Base-by-base conservation (phyloP, 371 early-diverging fungal species). In the Lichtheimia corymbifera region DNA sequence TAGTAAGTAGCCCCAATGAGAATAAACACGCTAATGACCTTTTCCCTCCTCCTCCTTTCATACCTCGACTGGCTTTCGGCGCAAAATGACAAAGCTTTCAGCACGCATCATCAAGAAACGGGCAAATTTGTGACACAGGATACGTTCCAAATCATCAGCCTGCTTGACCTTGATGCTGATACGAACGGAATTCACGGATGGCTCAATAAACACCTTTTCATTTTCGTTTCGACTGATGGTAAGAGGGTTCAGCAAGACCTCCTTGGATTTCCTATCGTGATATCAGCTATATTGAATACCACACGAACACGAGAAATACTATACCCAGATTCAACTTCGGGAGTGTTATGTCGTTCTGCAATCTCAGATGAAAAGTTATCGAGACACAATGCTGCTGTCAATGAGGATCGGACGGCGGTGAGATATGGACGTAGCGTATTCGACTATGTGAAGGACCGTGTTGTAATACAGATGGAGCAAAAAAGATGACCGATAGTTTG, bases 321-420 rank as follows among this genome's bases (percentile, higher is more conserved):
- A 9, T 84, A 93, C 95, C 89, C 82, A 15, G 94, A 95, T 73
- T 98, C 98, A 24, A 98, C 88, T 80, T 98, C 98, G 54, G 98
- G 97, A 74, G 94, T 93, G 72, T 97, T 97, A 85, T 98, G 98
- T 68, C 97, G 85, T 74, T 98, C 98, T 15, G 95, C 97, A 6
- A 95, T 91, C 73, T 97, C 96, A 44, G 97, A 97, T 24, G 95
- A 85, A 79, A 98, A 98, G 87, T 97, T 97, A 70, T 96, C 95
- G 35, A 98, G 76, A 65, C 97, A 97, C 68, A 98, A 75, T 4
- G 96, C 93, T 13, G 97, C 97, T 12, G 95, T 96, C 55, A 97
- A 83, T 17, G 96, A 94, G 28, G 94, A 87, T 41, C 96, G 93
- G 15, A 97, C 97, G 28, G 97, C 97, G 43, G 88, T 87, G 35